Evolutionary conservation across 495 filamentous ascomycete species (phyloP).

Genomic region (Thermochaetoides thermophila): DNA sequence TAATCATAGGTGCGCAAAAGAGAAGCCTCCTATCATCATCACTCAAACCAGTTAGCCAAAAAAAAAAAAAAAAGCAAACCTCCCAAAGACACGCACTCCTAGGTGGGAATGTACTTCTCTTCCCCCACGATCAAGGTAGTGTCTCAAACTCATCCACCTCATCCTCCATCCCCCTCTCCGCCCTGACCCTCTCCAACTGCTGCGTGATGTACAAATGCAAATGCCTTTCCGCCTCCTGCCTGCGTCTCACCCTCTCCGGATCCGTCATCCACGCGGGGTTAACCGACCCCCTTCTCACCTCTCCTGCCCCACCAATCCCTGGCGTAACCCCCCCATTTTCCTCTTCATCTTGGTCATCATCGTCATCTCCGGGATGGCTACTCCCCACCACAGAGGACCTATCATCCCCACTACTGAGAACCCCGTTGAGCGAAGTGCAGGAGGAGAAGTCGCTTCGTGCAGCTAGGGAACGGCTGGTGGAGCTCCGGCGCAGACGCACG

Average conservation of each 20-base stretch:
- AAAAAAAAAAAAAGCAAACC: no score
- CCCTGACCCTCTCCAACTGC: slow-evolving; percentile 46
- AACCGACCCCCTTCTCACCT: slow-evolving; percentile 19
- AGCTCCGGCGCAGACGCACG: slow-evolving; percentile 57
- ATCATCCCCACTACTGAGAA: no score
- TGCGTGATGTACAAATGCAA: slow-evolving; percentile 56
- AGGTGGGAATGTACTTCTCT: no score
- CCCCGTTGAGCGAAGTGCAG: no score
- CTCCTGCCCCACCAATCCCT: neutral
- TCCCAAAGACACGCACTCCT: no score
- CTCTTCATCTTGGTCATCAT: slow-evolving; percentile 16
- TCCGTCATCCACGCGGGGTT: slow-evolving; percentile 15
- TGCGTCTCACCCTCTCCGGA: slow-evolving; percentile 25
- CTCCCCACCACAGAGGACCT: no score
- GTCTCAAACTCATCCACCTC: slow-evolving; percentile 39
- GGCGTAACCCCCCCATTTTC: neutral
- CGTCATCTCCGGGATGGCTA: no score
- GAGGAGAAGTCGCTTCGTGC: slow-evolving; percentile 81
- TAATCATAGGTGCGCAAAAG: no score
- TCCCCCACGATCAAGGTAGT: neutral
- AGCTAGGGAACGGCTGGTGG: slow-evolving; percentile 72
- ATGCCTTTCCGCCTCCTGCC: slow-evolving; percentile 45
- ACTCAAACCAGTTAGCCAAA: no score
- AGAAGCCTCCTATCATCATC: no score
- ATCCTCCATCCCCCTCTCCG: slow-evolving; percentile 22